Base-by-base conservation (phyloP, 495 filamentous ascomycete genomes). In the Lophiotrema nucula region DNA sequence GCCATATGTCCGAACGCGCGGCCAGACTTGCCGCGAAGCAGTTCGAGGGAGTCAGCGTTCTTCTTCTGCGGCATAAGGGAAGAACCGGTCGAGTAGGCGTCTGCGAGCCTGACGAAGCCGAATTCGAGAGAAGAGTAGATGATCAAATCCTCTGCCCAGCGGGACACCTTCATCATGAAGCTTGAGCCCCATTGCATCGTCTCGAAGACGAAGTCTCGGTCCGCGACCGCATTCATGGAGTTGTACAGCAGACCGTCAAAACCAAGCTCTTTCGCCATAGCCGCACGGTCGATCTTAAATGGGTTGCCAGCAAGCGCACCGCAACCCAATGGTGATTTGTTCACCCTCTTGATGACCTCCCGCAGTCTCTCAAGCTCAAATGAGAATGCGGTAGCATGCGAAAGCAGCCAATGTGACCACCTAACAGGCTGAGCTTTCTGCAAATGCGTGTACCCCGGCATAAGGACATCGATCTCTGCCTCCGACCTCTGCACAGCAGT, bases 51-150 rank as follows among this genome's bases (percentile, higher is more conserved):
- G 73, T 98, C 92, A 43, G 82, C 78, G 70, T 88, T 87, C 77
- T 84, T 83, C 77, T 96, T 95, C 77, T 98, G 90, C 41, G 91
- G 91, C 91, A 96, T 95, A 38, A 96, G 74, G 16, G 84, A 89
- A 56, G 82, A 87, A 31, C 90, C 91, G 1, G 90, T 95, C 5
- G 82, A 84, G 71, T 95, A 95, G 1, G 88, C 88, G 67, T 96
- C 91, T 6, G 90, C 90, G 23, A 95, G 74, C 49, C 81, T 79
- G 39, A 95, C 83, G 68, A 90, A 95, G 44, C 86, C 83, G 64
- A 95, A 95, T 72, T 95, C 92, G 56, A 81, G 74, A 38, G 83
- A 83, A 37, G 80, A 87, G 79, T 93, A 96, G 73, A 93, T 86
- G 70, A 96, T 95, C 57, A 96, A 74, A 66, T 96, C 92, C 77